A percentile compares a stretch with the other conserved stretches of the same genome.
phyloP scores from a whole-genome alignment of 2,329 filamentous ascomycete genomes.

The Aspergillus thermomutatus region DNA sequence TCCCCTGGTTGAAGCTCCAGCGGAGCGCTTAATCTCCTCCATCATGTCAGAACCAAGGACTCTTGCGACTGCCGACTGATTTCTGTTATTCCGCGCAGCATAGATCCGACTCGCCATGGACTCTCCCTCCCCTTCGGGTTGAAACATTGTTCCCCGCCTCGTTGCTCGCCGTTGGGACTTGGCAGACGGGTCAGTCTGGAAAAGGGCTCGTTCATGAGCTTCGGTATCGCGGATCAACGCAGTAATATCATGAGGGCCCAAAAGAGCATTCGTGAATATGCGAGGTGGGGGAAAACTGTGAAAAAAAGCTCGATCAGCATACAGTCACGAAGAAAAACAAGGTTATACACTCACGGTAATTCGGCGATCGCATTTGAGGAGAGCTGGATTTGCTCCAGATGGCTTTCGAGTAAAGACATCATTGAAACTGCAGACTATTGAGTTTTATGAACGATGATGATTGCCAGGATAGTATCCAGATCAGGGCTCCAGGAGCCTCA shows the following conservation, averaged over 20 bases:
- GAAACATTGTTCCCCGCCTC: slow-evolving; percentile 50
- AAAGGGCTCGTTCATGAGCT: slow-evolving; percentile 87
- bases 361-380: slow-evolving; percentile 74
- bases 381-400: slow-evolving; percentile 72
- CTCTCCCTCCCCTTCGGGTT: slow-evolving; percentile 33
- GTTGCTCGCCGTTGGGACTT: slow-evolving; percentile 45
- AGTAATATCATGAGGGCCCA: slow-evolving; percentile 87
- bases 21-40: slow-evolving; percentile 66
- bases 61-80: slow-evolving; percentile 80
- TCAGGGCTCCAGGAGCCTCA: neutral
- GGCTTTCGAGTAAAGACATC: slow-evolving; percentile 68
- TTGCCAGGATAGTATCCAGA: neutral
- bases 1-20: slow-evolving; percentile 52
- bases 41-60: slow-evolving; percentile 86
- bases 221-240: slow-evolving; percentile 93
- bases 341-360: slow-evolving; percentile 57
- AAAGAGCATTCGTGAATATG: slow-evolving; percentile 90
- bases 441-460: neutral
- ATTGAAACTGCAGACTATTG: slow-evolving; percentile 12
- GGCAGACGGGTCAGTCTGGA: slow-evolving; percentile 76
- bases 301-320: slow-evolving; percentile 9
- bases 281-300: slow-evolving; percentile 82
- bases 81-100: slow-evolving; percentile 56
- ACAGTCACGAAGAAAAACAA: neutral
- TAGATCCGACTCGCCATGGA: slow-evolving; percentile 47